Base-by-base conservation (phyloP, 2,329 filamentous ascomycete species). In the Aspergillus novoparasiticus region DNA sequence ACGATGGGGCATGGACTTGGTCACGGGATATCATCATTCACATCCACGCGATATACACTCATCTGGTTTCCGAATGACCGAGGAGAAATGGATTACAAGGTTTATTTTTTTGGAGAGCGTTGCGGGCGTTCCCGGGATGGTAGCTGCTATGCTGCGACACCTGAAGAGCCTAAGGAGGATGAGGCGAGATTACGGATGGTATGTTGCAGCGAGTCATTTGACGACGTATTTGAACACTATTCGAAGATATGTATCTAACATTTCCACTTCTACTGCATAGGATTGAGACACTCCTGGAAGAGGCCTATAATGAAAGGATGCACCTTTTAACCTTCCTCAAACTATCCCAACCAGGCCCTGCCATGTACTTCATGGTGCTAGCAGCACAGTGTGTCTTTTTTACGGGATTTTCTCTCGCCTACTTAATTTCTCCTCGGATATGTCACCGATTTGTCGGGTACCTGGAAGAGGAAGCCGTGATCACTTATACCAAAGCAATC, bases 401-500 rank as follows among this genome's bases (percentile, higher is more conserved):
- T 86, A 99, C 98, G 80, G 86, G 88, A 67, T 87, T 98, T 76
- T 98, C 98, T 84, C 64, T 97, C 66, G 86, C 90, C 53, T 98
- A 98, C 80, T 88, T 99, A 36, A 73, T 97, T 64, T 93, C 90
- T 1, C 94, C 95, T 6, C 88, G 89, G 65, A 94, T 92, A 66
- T 94, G 92, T 73, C 95, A 99, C 78, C 90, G 95, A 50, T 98
- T 99, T 77, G 94, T 98, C 58, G 95, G 94, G 1, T 98, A 98
- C 72, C 87, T 99, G 14, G 95, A 99, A 79, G 95, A 99, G 77
- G 95, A 99, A 79, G 95, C 95, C 9, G 94, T 98, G 1, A 86
- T 96, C 74, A 99, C 95, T 0, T 99, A 99, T 81, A 95, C 93
- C 0, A 89, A 93, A 56, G 92, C 93, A 64, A 91, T 98, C 71